Evolutionary conservation across 768 basidiomycete species (phyloP).

Genomic region (Boletales sp.): DNA sequence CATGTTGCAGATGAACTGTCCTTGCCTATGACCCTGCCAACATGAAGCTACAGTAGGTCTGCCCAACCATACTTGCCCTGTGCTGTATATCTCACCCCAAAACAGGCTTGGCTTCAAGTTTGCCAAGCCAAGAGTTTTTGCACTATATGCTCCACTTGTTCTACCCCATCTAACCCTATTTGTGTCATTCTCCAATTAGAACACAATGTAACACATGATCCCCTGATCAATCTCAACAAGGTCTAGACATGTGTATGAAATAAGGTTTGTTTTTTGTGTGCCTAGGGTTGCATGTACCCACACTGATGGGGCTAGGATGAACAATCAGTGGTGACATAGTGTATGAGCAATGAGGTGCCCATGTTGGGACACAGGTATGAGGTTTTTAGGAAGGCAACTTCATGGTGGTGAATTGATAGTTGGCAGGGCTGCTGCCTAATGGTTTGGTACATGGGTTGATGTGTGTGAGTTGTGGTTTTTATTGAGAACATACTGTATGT

Average conservation of each 20-base stretch:
- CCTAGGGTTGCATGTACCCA: neutral
- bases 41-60: slow-evolving; percentile 54
- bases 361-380: slow-evolving; percentile 69
- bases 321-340: slow-evolving; percentile 73
- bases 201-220: slow-evolving; percentile 76
- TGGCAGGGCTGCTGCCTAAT: too few relatives aligned
- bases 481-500: too few relatives aligned
- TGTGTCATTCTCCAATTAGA: slow-evolving; percentile 47
- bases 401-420: too few relatives aligned
- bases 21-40: slow-evolving; percentile 83
- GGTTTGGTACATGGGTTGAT: too few relatives aligned
- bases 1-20: slow-evolving; percentile 41
- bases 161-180: slow-evolving; percentile 58
- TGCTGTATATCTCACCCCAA: neutral
- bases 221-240: slow-evolving; percentile 86
- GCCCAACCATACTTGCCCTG: neutral
- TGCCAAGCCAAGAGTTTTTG: slow-evolving; percentile 94
- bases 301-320: slow-evolving; percentile 56
- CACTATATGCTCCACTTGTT: slow-evolving; percentile 93
- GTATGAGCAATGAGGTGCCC: slow-evolving; percentile 75
- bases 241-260: slow-evolving; percentile 68
- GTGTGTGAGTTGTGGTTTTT: too few relatives aligned
- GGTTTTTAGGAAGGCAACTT: too few relatives aligned
- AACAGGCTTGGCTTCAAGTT: slow-evolving; percentile 64
- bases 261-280: slow-evolving; percentile 80